Base-by-base conservation (phyloP, 495 filamentous ascomycete species). In the Neurospora sp. region DNA sequence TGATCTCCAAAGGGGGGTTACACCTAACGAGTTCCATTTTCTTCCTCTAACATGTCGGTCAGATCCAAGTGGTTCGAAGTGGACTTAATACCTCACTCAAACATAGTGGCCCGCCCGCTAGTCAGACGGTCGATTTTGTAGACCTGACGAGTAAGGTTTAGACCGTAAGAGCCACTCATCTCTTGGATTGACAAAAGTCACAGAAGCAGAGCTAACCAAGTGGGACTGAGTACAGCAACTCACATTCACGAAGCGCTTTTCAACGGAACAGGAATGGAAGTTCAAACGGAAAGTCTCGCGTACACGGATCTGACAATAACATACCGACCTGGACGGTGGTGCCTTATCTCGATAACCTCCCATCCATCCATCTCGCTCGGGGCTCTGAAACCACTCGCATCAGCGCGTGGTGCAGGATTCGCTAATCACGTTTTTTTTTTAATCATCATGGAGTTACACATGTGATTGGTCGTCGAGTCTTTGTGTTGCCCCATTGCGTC, bases 21-120 rank as follows among this genome's bases (percentile, higher is more conserved):
- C 20, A 61, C 53, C 22, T 31, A 61, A 61, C 5, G 22, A 61
- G 22, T 61, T 61, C 22, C 53, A 31, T 27, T 61, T 31, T 61
- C 22, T 4, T 16, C 14, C 40, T 22, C 22, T 31, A 6, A 61
- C 42, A 71, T 17, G 70, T 71, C 70, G 76, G 71, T 72, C 68
- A 71, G 41, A 71, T 70, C 39, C 37, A 65, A 42, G n/a, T 70
- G 40, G 31, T 35, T 35, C 31, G 65, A 48, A 48, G 44, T 59
- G 48, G 48, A 59, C 10, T 31, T 61, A 16, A 61, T 31, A 61
- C 22, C 48, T 20, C 48, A 59, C 3, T 3, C 44, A 5, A 27
- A 27, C 27, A 27, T 27, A 27, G 27, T 27, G 27, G 27, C 27
- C 27, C 27, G 27, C 27, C 27, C 27, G 27, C 27, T 27, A 27